Conservation (phyloP, 2,329 filamentous ascomycete genomes). For the Rhynchosporium graminicola region DNA sequence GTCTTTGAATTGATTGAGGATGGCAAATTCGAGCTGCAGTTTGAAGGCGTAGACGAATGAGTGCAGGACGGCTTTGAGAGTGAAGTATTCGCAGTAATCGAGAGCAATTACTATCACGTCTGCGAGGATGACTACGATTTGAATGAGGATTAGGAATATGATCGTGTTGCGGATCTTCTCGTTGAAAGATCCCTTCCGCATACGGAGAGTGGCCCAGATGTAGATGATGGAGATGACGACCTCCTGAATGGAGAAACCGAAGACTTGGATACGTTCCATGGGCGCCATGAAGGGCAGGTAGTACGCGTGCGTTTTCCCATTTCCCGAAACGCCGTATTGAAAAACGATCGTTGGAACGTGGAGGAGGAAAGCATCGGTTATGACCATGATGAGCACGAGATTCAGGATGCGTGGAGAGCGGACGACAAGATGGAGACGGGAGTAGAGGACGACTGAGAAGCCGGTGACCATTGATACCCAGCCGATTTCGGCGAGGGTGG, state of each 20-base stretch:
- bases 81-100: constrained; percentile 13
- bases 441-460: constrained; percentile 51
- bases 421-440: constrained; percentile 49
- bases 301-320: neutral
- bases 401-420: constrained; percentile 44
- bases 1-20: constrained; percentile 8
- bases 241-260: constrained; percentile 50
- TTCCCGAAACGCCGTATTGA: constrained; percentile 9
- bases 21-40: constrained; percentile 9
- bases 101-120: constrained; percentile 4
- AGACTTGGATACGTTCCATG: constrained; percentile 45
- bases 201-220: constrained; percentile 37
- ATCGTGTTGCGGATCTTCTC: constrained; percentile 13
- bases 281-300: constrained; percentile 11
- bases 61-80: neutral
- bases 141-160: constrained; percentile 12
- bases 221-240: constrained; percentile 49
- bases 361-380: constrained; percentile 42
- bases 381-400: constrained; percentile 48
- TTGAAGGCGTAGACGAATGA: constrained; percentile 6
- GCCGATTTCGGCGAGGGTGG: constrained; percentile 37
- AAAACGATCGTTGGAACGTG: constrained; percentile 9
- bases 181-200: constrained; percentile 17
- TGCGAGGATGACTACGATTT: constrained; percentile 3
- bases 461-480: constrained; percentile 45